Evolutionary conservation across 1,139 yeast genomes (phyloP), one percentile per base, ranked within the genome.

Genomic region (Magnusiomyces tetraspermus): DNA sequence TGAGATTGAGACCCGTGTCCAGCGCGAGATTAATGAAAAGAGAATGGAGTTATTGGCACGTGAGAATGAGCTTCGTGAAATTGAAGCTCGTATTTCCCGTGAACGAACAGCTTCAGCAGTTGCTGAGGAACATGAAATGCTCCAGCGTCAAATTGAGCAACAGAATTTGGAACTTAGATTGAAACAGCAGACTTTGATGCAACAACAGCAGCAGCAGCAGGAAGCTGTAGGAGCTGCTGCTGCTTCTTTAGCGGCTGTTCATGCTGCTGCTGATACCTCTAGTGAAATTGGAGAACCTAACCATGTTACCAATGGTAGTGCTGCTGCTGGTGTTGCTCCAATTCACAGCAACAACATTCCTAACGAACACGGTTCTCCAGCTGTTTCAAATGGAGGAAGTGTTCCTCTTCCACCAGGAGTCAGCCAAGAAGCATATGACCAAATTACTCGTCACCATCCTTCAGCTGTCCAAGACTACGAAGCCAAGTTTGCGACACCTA

Each of bases 11-110:
- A 22, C 83, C 66, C 77, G 96, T 60, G 96, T 92, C 24, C 96
- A 88, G 68, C 85, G 85, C 64, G 97, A 90, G 67, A 77, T 92
- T 68, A 76, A 85, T 63, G 80, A 80, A 65, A 89, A 89, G 76
- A 78, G 95, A 60, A 82, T 83, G 63, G 96, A 88, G 68, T 77
- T 92, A 59, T 76, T 84, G 62, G 89, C 88, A 54, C 80, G 97
- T 65, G 98, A 92, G 69, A 80, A 83, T 61, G 97, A 92, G 67
- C 77, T 92, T 64, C 80, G 79, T 61, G 90, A 84, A 57, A 83
- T 87, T 61, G 96, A 88, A 64, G 85, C 82, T 61, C 74, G 92
- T 61, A 75, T 85, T 60, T 78, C 82, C 15, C 57, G 63, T 6
- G 63, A 61, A 37, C 48, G 64, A 33, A 41, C 50, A 6, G 56